These are phyloP conservation scores for Thelonectria olida DNA, from an alignment of 2,329 filamentous ascomycete species.

Conservation along the genomic window DNA sequence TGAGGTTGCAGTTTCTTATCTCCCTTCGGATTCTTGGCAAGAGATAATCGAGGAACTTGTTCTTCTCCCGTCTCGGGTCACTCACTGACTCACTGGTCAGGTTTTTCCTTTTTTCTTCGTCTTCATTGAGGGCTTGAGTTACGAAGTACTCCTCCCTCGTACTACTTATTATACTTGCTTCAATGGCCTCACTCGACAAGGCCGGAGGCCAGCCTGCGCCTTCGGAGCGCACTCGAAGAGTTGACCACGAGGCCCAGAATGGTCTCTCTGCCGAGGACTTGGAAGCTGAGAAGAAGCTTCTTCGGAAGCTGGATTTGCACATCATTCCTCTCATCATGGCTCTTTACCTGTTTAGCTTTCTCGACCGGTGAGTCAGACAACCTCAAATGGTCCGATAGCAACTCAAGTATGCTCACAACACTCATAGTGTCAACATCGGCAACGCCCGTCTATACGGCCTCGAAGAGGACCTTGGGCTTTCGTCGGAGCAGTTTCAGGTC, in stretches of 20 bases:
- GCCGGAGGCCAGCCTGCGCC: slow-evolving; percentile 23
- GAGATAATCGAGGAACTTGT: too few relatives aligned
- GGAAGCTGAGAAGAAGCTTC: slow-evolving; percentile 61
- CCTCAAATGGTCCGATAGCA: neutral
- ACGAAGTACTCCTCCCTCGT: neutral
- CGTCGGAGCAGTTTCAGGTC: slow-evolving; percentile 73
- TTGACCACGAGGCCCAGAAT: slow-evolving; percentile 31
- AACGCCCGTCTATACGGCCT: slow-evolving; percentile 75
- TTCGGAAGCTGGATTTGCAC: slow-evolving; percentile 71
- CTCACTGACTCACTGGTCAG: too few relatives aligned
- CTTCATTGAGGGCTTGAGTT: too few relatives aligned
- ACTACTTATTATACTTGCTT: neutral
- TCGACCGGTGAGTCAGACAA: slow-evolving; percentile 67
- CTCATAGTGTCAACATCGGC: slow-evolving; percentile 72
- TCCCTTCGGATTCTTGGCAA: neutral
- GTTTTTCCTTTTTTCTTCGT: too few relatives aligned
- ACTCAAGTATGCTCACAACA: slow-evolving; percentile 27
- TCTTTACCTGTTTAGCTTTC: slow-evolving; percentile 78
- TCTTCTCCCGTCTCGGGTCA: too few relatives aligned
- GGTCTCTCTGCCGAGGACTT: slow-evolving; percentile 23
- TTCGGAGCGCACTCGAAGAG: slow-evolving; percentile 18
- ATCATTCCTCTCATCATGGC: slow-evolving; percentile 74
- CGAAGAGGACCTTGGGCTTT: slow-evolving; percentile 69
- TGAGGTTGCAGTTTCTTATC: neutral
- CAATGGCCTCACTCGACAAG: neutral